Percentiles rank a stretch among this genome's conserved stretches.
phyloP scores from a whole-genome alignment of 1,139 yeast genomes.

The Nadsonia starkeyi-henricii region DNA sequence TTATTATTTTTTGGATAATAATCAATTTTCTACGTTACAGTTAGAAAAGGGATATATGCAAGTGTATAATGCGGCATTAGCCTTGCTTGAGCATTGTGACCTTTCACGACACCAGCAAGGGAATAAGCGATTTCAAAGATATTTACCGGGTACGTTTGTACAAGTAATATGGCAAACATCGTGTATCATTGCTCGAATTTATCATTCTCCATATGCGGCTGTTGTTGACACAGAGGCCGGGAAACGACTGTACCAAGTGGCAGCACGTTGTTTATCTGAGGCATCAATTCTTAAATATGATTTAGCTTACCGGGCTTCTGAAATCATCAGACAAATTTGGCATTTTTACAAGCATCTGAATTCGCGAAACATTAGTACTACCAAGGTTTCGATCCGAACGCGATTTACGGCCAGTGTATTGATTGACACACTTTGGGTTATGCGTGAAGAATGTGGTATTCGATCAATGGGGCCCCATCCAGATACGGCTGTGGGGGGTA shows the following conservation, averaged over 20 bases:
- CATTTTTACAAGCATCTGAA: slow-evolving; percentile 42
- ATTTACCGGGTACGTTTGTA: slow-evolving; percentile 72
- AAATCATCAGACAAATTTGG: slow-evolving; percentile 92
- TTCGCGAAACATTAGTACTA: slow-evolving; percentile 12
- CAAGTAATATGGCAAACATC: slow-evolving; percentile 86
- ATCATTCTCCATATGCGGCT: slow-evolving; percentile 56
- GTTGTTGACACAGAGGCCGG: slow-evolving; percentile 63
- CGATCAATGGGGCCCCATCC: slow-evolving; percentile 24
- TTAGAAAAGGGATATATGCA: slow-evolving; percentile 61
- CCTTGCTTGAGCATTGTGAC: slow-evolving; percentile 53
- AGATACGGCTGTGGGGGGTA: slow-evolving; percentile 18
- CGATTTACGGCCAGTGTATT: slow-evolving; percentile 88
- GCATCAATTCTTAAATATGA: slow-evolving; percentile 86
- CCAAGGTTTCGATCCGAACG: slow-evolving; percentile 44
- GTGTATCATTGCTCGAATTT: slow-evolving; percentile 63
- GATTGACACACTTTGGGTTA: slow-evolving; percentile 73
- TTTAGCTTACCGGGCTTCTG: slow-evolving; percentile 83
- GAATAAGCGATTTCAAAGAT: slow-evolving; percentile 39
- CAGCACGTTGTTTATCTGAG: slow-evolving; percentile 54
- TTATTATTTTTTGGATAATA: slow-evolving; percentile 61
- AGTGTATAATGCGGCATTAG: slow-evolving; percentile 66
- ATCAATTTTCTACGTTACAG: slow-evolving; percentile 39
- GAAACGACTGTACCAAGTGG: slow-evolving; percentile 52
- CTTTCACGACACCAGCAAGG: neutral
- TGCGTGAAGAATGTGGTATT: slow-evolving; percentile 70